Evolutionary conservation across 805 yeast genomes (phyloP), one percentile per base, ranked within the genome.

Genomic region (Ogataea glucozyma): DNA sequence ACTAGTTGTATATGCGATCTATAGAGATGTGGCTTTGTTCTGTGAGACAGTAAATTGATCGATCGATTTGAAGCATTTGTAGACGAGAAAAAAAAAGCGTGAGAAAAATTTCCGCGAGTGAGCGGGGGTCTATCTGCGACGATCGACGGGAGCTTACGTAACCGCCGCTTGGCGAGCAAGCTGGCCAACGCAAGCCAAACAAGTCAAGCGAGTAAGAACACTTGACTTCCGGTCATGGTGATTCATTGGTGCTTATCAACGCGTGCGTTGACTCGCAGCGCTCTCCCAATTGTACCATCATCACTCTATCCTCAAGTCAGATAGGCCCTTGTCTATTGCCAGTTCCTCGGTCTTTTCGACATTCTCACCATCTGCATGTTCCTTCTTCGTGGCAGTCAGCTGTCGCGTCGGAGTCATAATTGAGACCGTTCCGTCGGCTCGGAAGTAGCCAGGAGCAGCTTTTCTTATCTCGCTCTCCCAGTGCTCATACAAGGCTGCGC

Each of bases 391-490:
- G 7, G 17, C 9, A 11, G 3, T 21, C 20, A 26, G 38, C 9
- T 30, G 31, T 34, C 42, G 48, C 14, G 59, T 61, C 10, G 65
- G 62, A 3, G 47, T 34, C 64, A 61, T 56, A 1, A 61, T 46
- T 10, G 53, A 49, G 22, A 49, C 40, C 6, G 40, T 41, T 4
- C 60, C 59, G 31, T 52, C 59, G 3, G 47, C 44, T 9, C 47
- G 44, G 31, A 58, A 52, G 35, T 61, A 61, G 1, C 65, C 65
- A 7, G 65, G 65, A 1, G 57, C 58, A 37, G 51, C 43, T 20
- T 31, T 36, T 16, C 53, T 39, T 2, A 53, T 38, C 10, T 49
- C 48, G 11, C 34, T 48, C 40, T 57, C 60, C 64, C 64, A 60
- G 1, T 46, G 40, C 3, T 39, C 26, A 26, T 48, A 60, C 33